Conservation (phyloP, 2,329 filamentous ascomycete genomes). For the Aspergillus pseudoterreus region DNA sequence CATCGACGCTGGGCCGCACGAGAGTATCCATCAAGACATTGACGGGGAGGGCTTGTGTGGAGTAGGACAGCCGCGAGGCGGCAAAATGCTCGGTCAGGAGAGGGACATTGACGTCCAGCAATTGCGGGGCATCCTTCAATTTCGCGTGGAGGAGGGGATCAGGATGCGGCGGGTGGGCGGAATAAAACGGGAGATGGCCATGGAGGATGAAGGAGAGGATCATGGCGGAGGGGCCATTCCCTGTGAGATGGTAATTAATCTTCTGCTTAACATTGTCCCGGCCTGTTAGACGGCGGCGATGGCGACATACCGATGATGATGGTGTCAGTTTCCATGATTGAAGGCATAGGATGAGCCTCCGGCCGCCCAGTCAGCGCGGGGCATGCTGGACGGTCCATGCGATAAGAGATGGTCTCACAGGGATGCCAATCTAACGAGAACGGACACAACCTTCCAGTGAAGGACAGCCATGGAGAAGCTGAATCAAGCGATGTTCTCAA, state of each 20-base stretch:
- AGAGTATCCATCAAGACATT: slow-evolving; percentile 60
- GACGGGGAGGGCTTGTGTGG: slow-evolving; percentile 57
- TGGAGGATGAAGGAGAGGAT: slow-evolving; percentile 62
- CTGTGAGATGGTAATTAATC: slow-evolving; percentile 29
- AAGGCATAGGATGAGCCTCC: slow-evolving; percentile 25
- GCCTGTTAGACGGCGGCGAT: slow-evolving; percentile 4
- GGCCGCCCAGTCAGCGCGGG: slow-evolving; percentile 22
- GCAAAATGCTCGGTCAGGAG: slow-evolving; percentile 55
- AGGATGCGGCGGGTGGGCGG: slow-evolving; percentile 49
- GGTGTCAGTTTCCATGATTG: slow-evolving; percentile 36
- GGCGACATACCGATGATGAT: slow-evolving; percentile 42
- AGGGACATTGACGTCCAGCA: slow-evolving; percentile 47
- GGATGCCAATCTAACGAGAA: slow-evolving; percentile 2
- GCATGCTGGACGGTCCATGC: slow-evolving; percentile 30
- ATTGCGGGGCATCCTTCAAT: slow-evolving; percentile 44
- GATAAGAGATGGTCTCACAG: slow-evolving; percentile 8
- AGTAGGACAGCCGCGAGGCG: slow-evolving; percentile 57
- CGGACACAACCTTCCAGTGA: slow-evolving; percentile 17
- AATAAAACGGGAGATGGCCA: slow-evolving; percentile 57
- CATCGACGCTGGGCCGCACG: slow-evolving; percentile 56
- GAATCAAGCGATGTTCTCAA: not conserved
- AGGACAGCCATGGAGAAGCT: slow-evolving; percentile 18
- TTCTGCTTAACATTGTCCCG: slow-evolving; percentile 5
- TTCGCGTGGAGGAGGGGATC: slow-evolving; percentile 56
- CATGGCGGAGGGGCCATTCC: slow-evolving; percentile 60